Evolutionary conservation across 1,139 yeast species (phyloP).

Genomic region (Yamadazyma triangularis): DNA sequence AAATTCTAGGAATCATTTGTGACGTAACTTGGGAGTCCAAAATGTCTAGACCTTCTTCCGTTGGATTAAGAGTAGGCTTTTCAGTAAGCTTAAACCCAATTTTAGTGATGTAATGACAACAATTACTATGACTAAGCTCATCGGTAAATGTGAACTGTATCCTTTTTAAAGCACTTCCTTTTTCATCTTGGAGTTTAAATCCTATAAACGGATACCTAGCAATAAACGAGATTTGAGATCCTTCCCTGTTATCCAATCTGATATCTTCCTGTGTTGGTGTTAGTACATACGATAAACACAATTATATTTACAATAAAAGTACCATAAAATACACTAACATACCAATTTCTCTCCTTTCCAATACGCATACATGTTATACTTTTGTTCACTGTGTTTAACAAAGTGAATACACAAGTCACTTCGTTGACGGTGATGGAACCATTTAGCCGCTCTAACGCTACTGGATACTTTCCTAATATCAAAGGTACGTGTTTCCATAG

Average conservation of each 20-base stretch:
- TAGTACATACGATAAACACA: no score
- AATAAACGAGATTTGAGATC: no score
- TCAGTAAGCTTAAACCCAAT: neutral
- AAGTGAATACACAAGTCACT: constrained; percentile 8
- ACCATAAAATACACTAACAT: no score
- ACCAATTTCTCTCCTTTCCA: constrained; percentile 11
- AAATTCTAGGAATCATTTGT: no score
- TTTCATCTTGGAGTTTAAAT: constrained; percentile 7
- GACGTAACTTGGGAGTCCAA: no score
- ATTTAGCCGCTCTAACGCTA: neutral
- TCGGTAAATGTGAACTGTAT: constrained; percentile 11
- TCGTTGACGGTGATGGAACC: constrained; percentile 14
- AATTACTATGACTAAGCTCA: constrained; percentile 3
- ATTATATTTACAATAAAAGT: no score
- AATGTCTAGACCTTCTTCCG: no score
- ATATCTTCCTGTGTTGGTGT: no score
- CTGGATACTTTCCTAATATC: constrained; percentile 11
- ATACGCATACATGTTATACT: constrained; percentile 8
- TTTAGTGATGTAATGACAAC: constrained; percentile 1
- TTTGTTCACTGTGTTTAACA: constrained; percentile 2
- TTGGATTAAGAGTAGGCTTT: no score
- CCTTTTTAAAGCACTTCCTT: constrained; percentile 7
- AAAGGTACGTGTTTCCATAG: no score
- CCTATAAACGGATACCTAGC: constrained; percentile 12
- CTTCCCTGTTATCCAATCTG: no score